Evolutionary conservation across 441 rosid species (phyloP).

Genomic region (Gossypium davidsonii): DNA sequence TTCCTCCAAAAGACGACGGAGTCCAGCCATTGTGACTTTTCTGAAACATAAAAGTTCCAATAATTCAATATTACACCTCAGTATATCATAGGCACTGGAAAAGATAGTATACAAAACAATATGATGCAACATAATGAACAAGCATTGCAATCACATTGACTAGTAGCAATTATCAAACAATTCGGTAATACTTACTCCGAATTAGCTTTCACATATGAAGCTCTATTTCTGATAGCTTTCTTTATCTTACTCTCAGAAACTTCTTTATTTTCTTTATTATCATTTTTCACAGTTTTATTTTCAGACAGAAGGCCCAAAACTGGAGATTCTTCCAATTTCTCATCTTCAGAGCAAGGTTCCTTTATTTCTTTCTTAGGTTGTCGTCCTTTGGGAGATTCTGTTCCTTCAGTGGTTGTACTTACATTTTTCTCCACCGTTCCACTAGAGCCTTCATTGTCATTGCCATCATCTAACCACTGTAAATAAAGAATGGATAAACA

Average conservation of each 20-base stretch:
- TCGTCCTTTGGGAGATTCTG: conserved; percentile 34
- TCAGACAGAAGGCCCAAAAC: conserved; percentile 65
- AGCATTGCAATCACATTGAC: conserved; percentile 8
- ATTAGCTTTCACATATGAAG: conserved; percentile 54
- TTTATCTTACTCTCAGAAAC: conserved; percentile 43
- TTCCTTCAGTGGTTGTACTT: conserved; percentile 27
- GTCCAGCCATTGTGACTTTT: conserved; percentile 63
- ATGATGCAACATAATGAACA: neutral
- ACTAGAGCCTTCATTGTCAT: conserved; percentile 32
- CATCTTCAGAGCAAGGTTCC: conserved; percentile 41
- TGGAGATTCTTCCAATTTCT: conserved; percentile 71
- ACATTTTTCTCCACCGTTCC: conserved; percentile 31
- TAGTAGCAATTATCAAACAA: conserved; percentile 8
- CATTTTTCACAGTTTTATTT: conserved; percentile 26
- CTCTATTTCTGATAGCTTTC: conserved; percentile 54
- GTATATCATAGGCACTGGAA: neutral
- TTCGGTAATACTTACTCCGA: conserved; percentile 47
- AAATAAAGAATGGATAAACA: conserved; percentile 18
- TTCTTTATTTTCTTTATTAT: conserved; percentile 31
- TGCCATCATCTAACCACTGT: conserved; percentile 51
- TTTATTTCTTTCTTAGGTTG: conserved; percentile 34
- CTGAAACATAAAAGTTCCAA: conserved; percentile 30
- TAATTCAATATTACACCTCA: neutral
- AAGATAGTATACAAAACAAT: neutral
- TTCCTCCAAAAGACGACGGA: conserved; percentile 76